Evolutionary conservation across 257 asterid species (phyloP).

Genomic region (Plantago major): DNA sequence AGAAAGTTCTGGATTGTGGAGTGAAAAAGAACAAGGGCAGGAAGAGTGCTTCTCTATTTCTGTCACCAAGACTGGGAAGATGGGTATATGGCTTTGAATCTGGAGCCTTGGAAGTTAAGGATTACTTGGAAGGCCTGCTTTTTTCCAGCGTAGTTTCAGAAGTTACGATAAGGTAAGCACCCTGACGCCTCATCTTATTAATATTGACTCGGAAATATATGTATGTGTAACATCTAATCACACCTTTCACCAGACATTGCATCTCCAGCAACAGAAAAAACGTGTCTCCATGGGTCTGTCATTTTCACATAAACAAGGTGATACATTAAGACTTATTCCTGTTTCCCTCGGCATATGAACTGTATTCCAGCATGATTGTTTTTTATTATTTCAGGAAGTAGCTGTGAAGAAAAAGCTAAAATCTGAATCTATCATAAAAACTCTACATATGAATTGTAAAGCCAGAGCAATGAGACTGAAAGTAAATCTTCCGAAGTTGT

Average conservation of each 20-base stretch:
- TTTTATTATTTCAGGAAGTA: conserved; percentile 53
- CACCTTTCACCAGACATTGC: conserved; percentile 33
- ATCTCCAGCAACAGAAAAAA: conserved; percentile 33
- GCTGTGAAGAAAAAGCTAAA: conserved; percentile 46
- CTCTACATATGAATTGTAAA: conserved; percentile 47
- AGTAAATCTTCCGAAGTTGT: conserved; percentile 46
- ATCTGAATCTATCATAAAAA: conserved; percentile 45
- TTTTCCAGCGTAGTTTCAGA: conserved; percentile 66
- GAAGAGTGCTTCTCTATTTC: conserved; percentile 70
- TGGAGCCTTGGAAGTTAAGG: conserved; percentile 83
- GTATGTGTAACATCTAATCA: conserved; percentile 20
- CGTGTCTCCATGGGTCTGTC: conserved; percentile 66
- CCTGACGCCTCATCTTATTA: conserved; percentile 9
- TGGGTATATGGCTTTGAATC: conserved; percentile 64
- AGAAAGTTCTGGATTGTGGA: conserved; percentile 85
- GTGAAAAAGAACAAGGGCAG: conserved; percentile 54
- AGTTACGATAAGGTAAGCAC: conserved; percentile 56
- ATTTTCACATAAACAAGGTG: conserved; percentile 82
- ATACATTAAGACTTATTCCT: conserved; percentile 18
- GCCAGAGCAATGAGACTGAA: conserved; percentile 37
- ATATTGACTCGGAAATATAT: conserved; percentile 14
- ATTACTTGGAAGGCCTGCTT: conserved; percentile 61
- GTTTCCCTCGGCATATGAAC: too few species aligned
- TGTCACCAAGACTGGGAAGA: conserved; percentile 61
- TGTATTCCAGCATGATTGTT: conserved; percentile 11